Percentiles rank a stretch among this genome's conserved stretches.
These are phyloP conservation scores for Lathyrus oleraceus DNA, from an alignment of 306 rosid genomes.

Conservation along the genomic window DNA sequence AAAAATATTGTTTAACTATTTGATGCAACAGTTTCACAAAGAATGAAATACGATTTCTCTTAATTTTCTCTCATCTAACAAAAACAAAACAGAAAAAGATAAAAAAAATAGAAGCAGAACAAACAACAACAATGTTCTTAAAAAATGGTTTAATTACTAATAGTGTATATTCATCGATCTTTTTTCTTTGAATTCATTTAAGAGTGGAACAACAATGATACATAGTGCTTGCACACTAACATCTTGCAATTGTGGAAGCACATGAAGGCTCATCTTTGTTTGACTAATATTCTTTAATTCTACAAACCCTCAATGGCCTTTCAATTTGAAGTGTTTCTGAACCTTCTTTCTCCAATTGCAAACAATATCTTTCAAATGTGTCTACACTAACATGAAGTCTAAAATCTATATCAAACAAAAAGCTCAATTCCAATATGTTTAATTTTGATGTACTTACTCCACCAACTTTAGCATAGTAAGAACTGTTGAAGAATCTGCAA, in stretches of 20 bases:
- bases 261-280: slow-evolving; percentile 66
- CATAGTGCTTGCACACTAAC: slow-evolving; percentile 36
- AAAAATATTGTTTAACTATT: too few relatives aligned
- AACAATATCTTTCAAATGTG: slow-evolving; percentile 72
- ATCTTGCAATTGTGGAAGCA: slow-evolving; percentile 74
- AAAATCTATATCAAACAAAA: slow-evolving; percentile 74
- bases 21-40: too few relatives aligned
- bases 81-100: not conserved
- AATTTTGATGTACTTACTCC: slow-evolving; percentile 83
- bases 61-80: too few relatives aligned
- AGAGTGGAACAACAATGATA: slow-evolving; percentile 21
- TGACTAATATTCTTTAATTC: slow-evolving; percentile 72
- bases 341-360: slow-evolving; percentile 67
- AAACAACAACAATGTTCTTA: slow-evolving; percentile 9
- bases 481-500: slow-evolving; percentile 88
- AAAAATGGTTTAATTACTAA: slow-evolving; percentile 33
- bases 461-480: slow-evolving; percentile 94
- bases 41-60: too few relatives aligned
- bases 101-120: slow-evolving; percentile 28
- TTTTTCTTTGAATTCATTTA: not conserved
- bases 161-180: slow-evolving; percentile 28
- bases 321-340: slow-evolving; percentile 66
- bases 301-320: slow-evolving; percentile 73
- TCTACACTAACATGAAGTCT: slow-evolving; percentile 78
- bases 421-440: slow-evolving; percentile 75